These are phyloP conservation scores for Bodo saltans DNA, from an alignment of 78 protist genomes.

Conservation along the genomic window DNA sequence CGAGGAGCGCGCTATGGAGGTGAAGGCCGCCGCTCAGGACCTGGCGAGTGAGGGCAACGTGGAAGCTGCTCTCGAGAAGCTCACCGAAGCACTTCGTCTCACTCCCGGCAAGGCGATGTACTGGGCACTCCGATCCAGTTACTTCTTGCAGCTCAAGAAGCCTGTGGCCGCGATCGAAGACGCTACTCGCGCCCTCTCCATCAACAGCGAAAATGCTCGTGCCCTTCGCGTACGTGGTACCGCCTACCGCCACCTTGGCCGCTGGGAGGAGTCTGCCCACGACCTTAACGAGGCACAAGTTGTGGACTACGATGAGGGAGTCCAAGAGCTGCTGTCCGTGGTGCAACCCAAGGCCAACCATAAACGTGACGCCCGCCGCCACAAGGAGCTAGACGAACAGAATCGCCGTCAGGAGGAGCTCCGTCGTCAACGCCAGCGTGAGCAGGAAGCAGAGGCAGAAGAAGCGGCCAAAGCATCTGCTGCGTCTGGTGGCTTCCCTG, in stretches of 20 bases:
- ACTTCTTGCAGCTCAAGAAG: slow-evolving; percentile 2
- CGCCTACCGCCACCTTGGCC: background rate
- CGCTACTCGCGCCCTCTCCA: background rate
- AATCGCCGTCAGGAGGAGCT: background rate
- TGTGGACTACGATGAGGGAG: slow-evolving; percentile 41
- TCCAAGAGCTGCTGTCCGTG: slow-evolving; percentile 33
- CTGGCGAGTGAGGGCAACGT: background rate
- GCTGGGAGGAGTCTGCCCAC: slow-evolving; percentile 1
- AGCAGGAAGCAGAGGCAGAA: slow-evolving; percentile 1
- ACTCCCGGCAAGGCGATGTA: background rate
- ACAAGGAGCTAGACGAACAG: background rate
- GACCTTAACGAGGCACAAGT: slow-evolving; percentile 24
- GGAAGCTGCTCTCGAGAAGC: background rate
- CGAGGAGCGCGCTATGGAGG: background rate
- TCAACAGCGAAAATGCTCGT: slow-evolving; percentile 3
- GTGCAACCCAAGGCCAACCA: slow-evolving; percentile 55
- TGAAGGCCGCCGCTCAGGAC: background rate
- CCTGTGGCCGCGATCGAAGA: slow-evolving; percentile 7
- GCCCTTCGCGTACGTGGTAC: slow-evolving; percentile 17
- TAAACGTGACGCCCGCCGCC: background rate
- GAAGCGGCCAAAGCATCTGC: background rate
- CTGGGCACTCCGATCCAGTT: slow-evolving; percentile 23
- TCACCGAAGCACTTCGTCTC: slow-evolving; percentile 20
- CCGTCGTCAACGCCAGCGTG: background rate
- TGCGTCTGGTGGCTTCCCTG: slow-evolving; percentile 9